Base-by-base conservation (phyloP, 2,329 filamentous ascomycete species). In the Pseudocercospora ulei region DNA sequence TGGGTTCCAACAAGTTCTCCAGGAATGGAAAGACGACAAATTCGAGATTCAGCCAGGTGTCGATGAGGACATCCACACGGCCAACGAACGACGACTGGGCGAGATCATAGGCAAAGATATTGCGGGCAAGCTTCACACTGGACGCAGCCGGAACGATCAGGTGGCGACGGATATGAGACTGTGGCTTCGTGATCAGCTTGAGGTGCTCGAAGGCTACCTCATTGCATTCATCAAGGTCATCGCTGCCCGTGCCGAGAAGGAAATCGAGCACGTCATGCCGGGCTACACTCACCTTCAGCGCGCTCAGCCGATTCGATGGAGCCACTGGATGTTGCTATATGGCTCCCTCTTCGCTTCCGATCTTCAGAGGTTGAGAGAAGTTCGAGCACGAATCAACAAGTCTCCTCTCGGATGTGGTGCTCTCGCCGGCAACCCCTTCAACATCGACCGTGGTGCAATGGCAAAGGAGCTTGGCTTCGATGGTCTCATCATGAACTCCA, bases 231-330 rank as follows among this genome's bases (percentile, higher is more conserved):
- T 94, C 25, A 68, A 74, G 54, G 80, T 86, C 31, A 74, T 78
- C 8, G 71, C 76, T 22, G 65, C 67, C 30, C 73, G 83, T 17
- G 82, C 84, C 1, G 80, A 85, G 68, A 63, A 68, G 22, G 82
- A 90, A 54, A 77, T 87, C 47, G 78, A 82, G 51, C 70, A 75
- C 48, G 61, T 92, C 55, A 90, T 93, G 81, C 85, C 85, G 1
- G 82, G 82, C 2, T 93, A 93, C 65, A 92, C 84, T 8, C 85
- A 93, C 62, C 65, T 90, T 22, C 85, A 93, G 65, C 78, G 82
- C 37, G 83, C 83, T 3, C 74, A 82, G 63, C 83, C 84, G 1
- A 76, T 93, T 51, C 70, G 81, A 45, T 93, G 80, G 80, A 77
- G 72, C 39, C 83, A 90, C 56, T 88, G 80, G 80, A 69, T 93